Evolutionary conservation across 176 grass and related monocot species (phyloP), one percentile per base, ranked within the genome.

Genomic region (Musa beccarii): DNA sequence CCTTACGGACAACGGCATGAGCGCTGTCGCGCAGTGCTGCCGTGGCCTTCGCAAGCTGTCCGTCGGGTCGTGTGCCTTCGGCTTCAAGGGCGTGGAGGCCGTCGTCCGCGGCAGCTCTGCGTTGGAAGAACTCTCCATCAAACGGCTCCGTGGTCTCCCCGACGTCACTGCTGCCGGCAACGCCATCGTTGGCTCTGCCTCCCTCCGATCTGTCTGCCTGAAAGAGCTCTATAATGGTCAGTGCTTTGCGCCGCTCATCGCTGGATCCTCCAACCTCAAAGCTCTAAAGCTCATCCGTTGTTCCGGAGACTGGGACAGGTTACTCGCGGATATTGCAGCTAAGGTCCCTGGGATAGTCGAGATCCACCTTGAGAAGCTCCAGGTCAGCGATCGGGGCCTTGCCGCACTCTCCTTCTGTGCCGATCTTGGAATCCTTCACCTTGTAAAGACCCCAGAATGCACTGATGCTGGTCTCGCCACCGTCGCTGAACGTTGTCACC

Each of bases 111-210:
- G 49, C 43, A 54, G 70, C 53, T 22, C 51, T 5, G 49, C 11
- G 10, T n/a, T 72, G 12, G 70, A 72, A 10, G 70, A 72, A 19
- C 70, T 72, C 70, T 72, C 70, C 70, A 72, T 72, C 70, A 72
- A 72, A 50, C 49, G 70, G 1, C 17, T 53, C 50, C 70, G 70
- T 22, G 70, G 70, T n/a, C 70, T 72, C 2, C 43, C 70, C 34
- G n/a, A 20, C 51, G 51, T 11, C 20, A 16, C 49, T 26, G 12
- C 28, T 11, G 29, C 43, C 16, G 34, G 12, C 67, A 2, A 72
- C 1, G 10, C 49, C 9, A 22, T 72, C 17, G 5, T 15, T n/a
- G 50, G 11, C 2, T 53, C 70, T 49, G 16, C 51, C 51, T 72
- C 50, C n/a, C 51, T 72, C 70, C 51, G 70, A 72, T 72, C 70